phyloP scores from a whole-genome alignment of 2,329 filamentous ascomycete species.

The Helicocarpus griseus region DNA sequence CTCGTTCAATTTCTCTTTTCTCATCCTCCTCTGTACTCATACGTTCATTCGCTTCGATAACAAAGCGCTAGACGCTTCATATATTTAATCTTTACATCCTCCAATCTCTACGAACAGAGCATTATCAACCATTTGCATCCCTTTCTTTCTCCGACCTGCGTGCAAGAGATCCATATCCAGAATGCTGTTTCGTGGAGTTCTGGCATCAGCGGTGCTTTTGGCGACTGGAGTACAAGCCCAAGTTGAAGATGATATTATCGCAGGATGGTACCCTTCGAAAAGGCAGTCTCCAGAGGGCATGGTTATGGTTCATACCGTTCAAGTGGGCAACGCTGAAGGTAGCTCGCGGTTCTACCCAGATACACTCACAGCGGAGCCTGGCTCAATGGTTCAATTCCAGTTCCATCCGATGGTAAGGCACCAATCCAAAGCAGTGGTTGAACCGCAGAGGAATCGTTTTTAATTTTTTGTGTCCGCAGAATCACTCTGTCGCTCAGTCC shows the following conservation, averaged over 20 bases:
- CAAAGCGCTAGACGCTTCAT: constrained; percentile 2
- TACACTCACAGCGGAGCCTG: constrained; percentile 52
- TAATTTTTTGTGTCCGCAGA: constrained; percentile 30
- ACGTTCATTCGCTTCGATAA: neutral
- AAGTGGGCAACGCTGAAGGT: constrained; percentile 48
- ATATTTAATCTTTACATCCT: neutral
- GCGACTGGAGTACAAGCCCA: neutral
- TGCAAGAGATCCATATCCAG: neutral
- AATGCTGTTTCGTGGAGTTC: neutral
- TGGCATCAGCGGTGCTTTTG: neutral
- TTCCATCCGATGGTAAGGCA: constrained; percentile 37
- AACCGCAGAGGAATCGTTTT: too few relatives aligned
- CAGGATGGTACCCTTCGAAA: neutral
- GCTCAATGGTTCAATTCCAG: constrained; percentile 45
- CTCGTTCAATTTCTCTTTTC: neutral
- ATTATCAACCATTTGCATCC: neutral
- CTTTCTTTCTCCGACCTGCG: neutral
- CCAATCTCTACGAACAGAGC: neutral
- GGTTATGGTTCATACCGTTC: constrained; percentile 50
- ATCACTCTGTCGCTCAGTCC: constrained; percentile 74
- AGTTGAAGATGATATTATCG: neutral
- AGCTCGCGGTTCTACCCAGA: constrained; percentile 56
- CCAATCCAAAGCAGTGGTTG: neutral
- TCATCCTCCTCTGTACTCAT: neutral
- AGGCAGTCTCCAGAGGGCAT: constrained; percentile 2